Evolutionary conservation across 2,329 filamentous ascomycete species (phyloP), one percentile per base, ranked within the genome.

Genomic region (Neopestalotiopsis sp.): DNA sequence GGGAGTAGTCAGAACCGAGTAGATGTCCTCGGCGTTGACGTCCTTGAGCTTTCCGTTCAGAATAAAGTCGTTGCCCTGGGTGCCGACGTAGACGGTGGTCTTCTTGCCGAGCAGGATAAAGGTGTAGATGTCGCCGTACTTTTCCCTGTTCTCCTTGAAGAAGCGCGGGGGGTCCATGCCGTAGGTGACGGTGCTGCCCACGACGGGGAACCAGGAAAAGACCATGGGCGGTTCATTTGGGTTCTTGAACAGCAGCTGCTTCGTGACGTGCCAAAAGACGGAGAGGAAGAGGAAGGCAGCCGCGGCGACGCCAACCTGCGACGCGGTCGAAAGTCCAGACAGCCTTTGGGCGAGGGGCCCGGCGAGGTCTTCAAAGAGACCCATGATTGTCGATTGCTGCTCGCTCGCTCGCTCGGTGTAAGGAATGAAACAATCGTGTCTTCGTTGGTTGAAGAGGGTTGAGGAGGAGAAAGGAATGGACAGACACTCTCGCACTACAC

Each of bases 91-190:
- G 58, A 97, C 94, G 3, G 94, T 97, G 61, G 93, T 96, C 83
- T 94, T 95, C 86, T 92, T 94, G 75, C 94, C 94, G 66, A 97
- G 90, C 64, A 97, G 88, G 70, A 97, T 84, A 77, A 97, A 97
- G 20, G 94, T 97, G 80, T 96, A 97, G 77, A 94, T 90, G 81
- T 97, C 92, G 78, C 94, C 94, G 79, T 95, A 93, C 92, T 97
- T 97, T 76, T 88, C 86, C 75, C 90, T 90, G 82, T 88, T 88
- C 79, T 86, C 90, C 88, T 75, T 86, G 85, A 98, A 97, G 87
- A 98, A 98, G 65, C 85, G 86, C 77, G 94, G 95, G 17, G 95
- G 95, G 77, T 98, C 94, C 82, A 98, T 98, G 81, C 95, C 95
- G 83, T 98, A 99, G 59, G 90, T 93, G 76, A 98, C 86, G 70